Evolutionary conservation across 2,329 filamentous ascomycete genomes (phyloP).

Genomic region (Rhexocercosporidium sp.): DNA sequence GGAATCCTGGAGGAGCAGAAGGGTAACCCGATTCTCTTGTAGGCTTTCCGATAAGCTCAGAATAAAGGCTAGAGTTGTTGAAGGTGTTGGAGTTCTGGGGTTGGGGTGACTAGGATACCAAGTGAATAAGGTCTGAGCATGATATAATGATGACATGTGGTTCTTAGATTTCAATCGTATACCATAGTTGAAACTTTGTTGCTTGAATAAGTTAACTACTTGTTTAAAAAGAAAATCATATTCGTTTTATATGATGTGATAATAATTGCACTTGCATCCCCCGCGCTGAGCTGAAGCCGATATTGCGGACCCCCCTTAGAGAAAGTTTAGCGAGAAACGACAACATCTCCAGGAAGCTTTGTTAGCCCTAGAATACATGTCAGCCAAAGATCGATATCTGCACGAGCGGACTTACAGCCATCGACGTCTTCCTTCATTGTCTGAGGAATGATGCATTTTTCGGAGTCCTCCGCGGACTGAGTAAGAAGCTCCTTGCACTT

Average conservation of each 20-base stretch:
- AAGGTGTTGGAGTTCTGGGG: not conserved
- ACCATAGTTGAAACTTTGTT: not conserved
- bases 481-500: conserved; percentile 57
- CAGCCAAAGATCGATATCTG: too few relatives aligned
- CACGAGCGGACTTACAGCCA: conserved; percentile 45
- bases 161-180: not conserved
- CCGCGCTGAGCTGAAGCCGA: too few relatives aligned
- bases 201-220: not conserved
- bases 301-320: too few relatives aligned
- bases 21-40: conserved; percentile 23
- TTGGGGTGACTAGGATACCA: not conserved
- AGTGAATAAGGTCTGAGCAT: not conserved
- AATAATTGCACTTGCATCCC: too few relatives aligned
- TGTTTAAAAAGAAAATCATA: not conserved
- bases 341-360: not conserved
- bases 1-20: conserved; percentile 18
- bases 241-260: too few relatives aligned
- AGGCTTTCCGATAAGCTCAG: not conserved
- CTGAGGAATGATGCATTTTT: conserved; percentile 52
- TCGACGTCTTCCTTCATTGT: conserved; percentile 55
- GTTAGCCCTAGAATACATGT: not conserved
- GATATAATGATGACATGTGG: not conserved
- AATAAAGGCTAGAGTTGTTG: not conserved
- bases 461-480: conserved; percentile 52
- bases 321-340: not conserved